Conservation (phyloP, 1,284 basidiomycete species). For the Puccinia novopanici region DNA sequence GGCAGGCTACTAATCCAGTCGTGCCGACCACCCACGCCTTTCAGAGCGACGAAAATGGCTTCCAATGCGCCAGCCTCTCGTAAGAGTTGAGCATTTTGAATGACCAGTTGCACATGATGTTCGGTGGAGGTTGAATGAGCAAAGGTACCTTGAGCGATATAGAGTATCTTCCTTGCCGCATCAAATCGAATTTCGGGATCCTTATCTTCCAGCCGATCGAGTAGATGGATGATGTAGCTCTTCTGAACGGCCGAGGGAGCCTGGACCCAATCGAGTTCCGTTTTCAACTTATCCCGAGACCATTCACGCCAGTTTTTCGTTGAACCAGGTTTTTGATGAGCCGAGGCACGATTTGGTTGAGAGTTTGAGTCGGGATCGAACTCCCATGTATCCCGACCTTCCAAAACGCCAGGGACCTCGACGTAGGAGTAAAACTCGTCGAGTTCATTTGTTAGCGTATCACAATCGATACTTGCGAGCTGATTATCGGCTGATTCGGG, state of each 20-base stretch:
- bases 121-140: slow-evolving; percentile 85
- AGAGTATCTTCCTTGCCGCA: slow-evolving; percentile 81
- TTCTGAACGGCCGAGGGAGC: slow-evolving; percentile 50
- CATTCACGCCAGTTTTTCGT: slow-evolving; percentile 47
- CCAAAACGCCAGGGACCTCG: slow-evolving; percentile 85
- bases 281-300: slow-evolving; percentile 26
- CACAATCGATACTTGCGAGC: slow-evolving; percentile 68
- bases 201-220: slow-evolving; percentile 81
- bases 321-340: slow-evolving; percentile 25
- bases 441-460: slow-evolving; percentile 90
- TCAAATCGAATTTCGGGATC: slow-evolving; percentile 79
- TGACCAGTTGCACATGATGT: slow-evolving; percentile 92
- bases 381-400: slow-evolving; percentile 80
- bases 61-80: slow-evolving; percentile 41
- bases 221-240: slow-evolving; percentile 71
- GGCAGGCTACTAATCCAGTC: slow-evolving; percentile 50
- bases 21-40: slow-evolving; percentile 44
- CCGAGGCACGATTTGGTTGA: slow-evolving; percentile 5
- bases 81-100: slow-evolving; percentile 80
- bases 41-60: slow-evolving; percentile 42
- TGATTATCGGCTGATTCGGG: slow-evolving; percentile 1
- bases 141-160: slow-evolving; percentile 89
- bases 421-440: slow-evolving; percentile 98
- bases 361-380: slow-evolving; percentile 9
- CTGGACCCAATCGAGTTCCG: slow-evolving; percentile 17